Base-by-base conservation (phyloP, 768 basidiomycete species). In the Pleurotus ostreatus region DNA sequence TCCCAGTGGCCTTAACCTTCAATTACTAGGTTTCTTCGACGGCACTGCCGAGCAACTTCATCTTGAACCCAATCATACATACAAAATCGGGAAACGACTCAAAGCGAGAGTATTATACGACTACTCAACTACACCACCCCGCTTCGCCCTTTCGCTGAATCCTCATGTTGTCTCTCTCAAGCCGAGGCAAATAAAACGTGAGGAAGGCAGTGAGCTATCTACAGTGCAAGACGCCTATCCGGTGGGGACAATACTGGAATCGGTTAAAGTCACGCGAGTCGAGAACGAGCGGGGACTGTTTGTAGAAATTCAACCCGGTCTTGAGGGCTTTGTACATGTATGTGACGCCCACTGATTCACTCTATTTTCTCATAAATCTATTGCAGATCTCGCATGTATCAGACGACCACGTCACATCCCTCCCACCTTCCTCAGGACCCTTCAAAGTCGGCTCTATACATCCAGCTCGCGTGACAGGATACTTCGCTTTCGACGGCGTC, bases 321-420 rank as follows among this genome's bases (percentile, higher is more conserved):
- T 89, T 13, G 79, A 85, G 57, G 95, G 92, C 8, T 95, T 95
- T 66, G 82, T 91, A 39, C 95, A 98, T 71, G 95, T 97, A 59
- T 66, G 89, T 72, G 25, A 13, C 43, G 11, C 52, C 13, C 23
- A n/a, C 47, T 59, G 11, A 20, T 18, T 51, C 59, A 16, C 51
- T 56, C 56, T 46, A 40, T 56, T 46, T 34, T 47, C 45, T 46
- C 43, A 4, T 13, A 16, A 44, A 30, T 4, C 55, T 55, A 56
- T 57, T 9, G 12, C 62, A 98, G 94, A 97, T 99, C 63, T 97
- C 96, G 9, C 93, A 97, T 68, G 77, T 89, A 46, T 90, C 93
- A 7, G 94, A 98, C 66, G 91, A 94, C 46, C 93, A 93, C 66
- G 75, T 94, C n/a, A 81, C 88, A 13, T 78, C 85, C n/a, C 73